Evolutionary conservation across 441 rosid species (phyloP).

Genomic region (Brassica hybrid): DNA sequence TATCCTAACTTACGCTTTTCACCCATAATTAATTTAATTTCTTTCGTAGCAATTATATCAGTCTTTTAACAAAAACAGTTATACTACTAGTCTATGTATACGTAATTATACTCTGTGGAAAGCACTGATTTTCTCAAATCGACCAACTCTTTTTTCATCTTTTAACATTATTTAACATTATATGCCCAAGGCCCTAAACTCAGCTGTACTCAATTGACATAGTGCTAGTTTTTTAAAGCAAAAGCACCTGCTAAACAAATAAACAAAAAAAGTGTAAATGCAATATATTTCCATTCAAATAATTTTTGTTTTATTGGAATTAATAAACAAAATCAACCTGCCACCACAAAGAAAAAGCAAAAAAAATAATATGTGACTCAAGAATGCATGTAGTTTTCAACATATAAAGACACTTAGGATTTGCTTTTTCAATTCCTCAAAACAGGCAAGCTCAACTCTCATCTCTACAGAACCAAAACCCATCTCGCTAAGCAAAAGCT

Average conservation of each 20-base stretch:
- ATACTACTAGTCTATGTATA: neutral
- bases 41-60: neutral
- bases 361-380: neutral
- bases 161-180: slow-evolving; percentile 9
- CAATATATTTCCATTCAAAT: slow-evolving; percentile 5
- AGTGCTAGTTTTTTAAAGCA: slow-evolving; percentile 1
- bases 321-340: slow-evolving; percentile 35
- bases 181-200: neutral
- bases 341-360: slow-evolving; percentile 18
- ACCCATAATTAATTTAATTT: neutral
- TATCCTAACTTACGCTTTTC: slow-evolving; percentile 7
- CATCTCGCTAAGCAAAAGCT: slow-evolving; percentile 54
- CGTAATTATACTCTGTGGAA: neutral
- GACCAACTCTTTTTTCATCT: neutral
- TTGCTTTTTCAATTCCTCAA: slow-evolving; percentile 51
- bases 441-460: slow-evolving; percentile 49
- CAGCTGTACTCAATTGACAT: slow-evolving; percentile 23
- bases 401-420: slow-evolving; percentile 36
- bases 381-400: slow-evolving; percentile 34
- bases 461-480: slow-evolving; percentile 40
- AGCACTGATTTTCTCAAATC: neutral
- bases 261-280: slow-evolving; percentile 31
- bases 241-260: slow-evolving; percentile 39
- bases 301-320: neutral
- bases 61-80: neutral